Conservation (phyloP, 2,329 filamentous ascomycete genomes). For the Fusarium scirpi region DNA sequence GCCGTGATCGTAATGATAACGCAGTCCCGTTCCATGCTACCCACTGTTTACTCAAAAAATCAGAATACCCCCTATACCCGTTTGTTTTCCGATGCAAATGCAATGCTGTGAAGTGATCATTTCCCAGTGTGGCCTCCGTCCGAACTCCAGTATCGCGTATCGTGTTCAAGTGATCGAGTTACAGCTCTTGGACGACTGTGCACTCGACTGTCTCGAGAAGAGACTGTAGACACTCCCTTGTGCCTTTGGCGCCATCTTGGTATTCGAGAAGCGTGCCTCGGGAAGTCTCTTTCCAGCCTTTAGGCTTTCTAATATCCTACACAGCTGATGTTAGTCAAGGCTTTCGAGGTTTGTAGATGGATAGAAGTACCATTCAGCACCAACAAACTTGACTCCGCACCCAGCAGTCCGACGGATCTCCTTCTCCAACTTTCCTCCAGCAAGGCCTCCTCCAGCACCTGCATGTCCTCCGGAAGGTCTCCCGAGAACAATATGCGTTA, state of each 20-base stretch:
- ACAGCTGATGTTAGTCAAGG: not conserved
- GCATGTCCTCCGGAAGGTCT: conserved; percentile 59
- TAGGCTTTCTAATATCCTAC: conserved; percentile 85
- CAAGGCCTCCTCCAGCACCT: conserved; percentile 79
- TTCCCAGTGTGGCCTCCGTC: not conserved
- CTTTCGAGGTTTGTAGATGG: not conserved
- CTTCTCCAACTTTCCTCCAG: conserved; percentile 82
- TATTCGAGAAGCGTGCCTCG: conserved; percentile 76
- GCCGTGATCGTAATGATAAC: not conserved
- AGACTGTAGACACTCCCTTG: conserved; percentile 74
- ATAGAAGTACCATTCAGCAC: conserved; percentile 76
- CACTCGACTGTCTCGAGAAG: conserved; percentile 47
- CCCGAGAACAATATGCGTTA: conserved; percentile 89
- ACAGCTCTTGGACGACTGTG: conserved; percentile 18
- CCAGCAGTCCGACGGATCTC: conserved; percentile 78
- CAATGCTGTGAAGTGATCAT: not conserved
- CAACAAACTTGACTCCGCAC: conserved; percentile 80
- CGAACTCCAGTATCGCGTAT: not conserved
- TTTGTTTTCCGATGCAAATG: not conserved
- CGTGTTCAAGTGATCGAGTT: not conserved
- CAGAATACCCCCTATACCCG: not conserved
- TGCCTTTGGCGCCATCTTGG: conserved; percentile 70
- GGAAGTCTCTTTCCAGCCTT: conserved; percentile 78
- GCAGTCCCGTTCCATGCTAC: not conserved
- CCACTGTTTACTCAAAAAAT: not conserved